Base-by-base conservation (phyloP, 352 stramenopile genomes). In the Phytophthora kernoviae region DNA sequence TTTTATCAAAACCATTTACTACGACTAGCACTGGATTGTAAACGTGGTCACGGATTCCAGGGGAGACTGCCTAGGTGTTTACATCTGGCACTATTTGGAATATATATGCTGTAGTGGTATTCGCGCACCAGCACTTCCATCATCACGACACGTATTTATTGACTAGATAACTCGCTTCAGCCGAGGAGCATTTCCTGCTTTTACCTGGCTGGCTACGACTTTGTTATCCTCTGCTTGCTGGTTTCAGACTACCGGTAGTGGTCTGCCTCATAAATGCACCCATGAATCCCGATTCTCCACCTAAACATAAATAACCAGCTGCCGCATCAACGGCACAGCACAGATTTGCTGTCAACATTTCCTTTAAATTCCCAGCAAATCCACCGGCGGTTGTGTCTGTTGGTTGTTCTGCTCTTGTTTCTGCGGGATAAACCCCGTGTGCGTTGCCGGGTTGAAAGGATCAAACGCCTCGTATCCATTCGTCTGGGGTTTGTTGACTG, bases 281-380 rank as follows among this genome's bases (percentile, higher is more conserved):
- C 4, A 8, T 39, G 33, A 39, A 39, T 43, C 5, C 6, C 6
- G 3, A 6, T 30, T 30, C 24, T 30, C 24, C 24, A 30, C 37
- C 2, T 43, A 43, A 43, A 43, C 37, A 43, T 43, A 43, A 43
- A 43, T 43, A 43, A 21, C 37, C 15, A 21, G 24, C 48, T 18
- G 5, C 10, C 40, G n/a, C 9, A 8, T 14, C 33, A 39, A n/a
- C 14, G 21, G n/a, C n/a, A 21, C 3, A 11, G 37, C 15, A 17
- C 37, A 57, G 27, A 20, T 39, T 12, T 58, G 34, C 5, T 17
- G 20, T 17, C 30, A 15, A 36, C 14, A 62, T 33, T 2, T 12
- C 21, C 7, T 59, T 59, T 75, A 88, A 37, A 78, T 65, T 22
- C 43, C 51, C 34, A 88, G 65, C 42, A 87, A 48, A 54, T 88